Evolutionary conservation across 73 alveolate genomes (phyloP), one percentile per base, ranked within the genome.

Genomic region (Halteria grandinella): DNA sequence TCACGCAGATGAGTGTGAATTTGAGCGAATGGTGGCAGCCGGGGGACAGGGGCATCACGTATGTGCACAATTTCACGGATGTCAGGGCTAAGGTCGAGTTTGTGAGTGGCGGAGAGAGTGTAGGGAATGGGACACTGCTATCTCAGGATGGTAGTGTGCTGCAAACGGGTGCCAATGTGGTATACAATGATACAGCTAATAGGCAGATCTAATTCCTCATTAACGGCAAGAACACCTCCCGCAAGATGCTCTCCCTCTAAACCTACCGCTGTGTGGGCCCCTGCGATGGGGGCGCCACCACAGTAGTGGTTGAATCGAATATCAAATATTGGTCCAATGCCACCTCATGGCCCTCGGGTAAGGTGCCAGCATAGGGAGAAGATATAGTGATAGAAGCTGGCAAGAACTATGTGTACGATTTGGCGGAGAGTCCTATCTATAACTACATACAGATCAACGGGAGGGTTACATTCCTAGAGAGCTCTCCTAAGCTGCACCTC

Each of bases 401-500:
- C 27, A 43, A 73, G 79, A 77, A 77, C 43, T 60, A 60, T 79
- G 74, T 60, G 18, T 59, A 14, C 45, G 88, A 79, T 53, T 14
- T 66, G 12, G 49, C 47, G 1, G 79, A 64, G 47, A 41, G 54
- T 18, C 66, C 79, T 1, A 44, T 64, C 1, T 20, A 43, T 1
- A 23, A 24, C 32, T n/a, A 7, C 18, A 57, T 64, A 7, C 1
- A n/a, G n/a, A 44, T 64, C 18, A 41, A 64, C 49, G 79, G 79
- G 8, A 40, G 63, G 15, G 21, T 79, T 39, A 85, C 89, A 0
- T 48, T 44, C 55, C 54, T 21, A 28, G 55, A 60, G 0, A 44
- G 34, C 36, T 54, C n/a, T 1, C 34, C 79, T n/a, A 69, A 71
- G 1, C 44, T 59, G 40, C 79, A 64, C 33, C 52, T 64, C 18